These are phyloP conservation scores for Magnolia kwangsiensis DNA, from an alignment of 164 flowering plant species.

Conservation along the genomic window DNA sequence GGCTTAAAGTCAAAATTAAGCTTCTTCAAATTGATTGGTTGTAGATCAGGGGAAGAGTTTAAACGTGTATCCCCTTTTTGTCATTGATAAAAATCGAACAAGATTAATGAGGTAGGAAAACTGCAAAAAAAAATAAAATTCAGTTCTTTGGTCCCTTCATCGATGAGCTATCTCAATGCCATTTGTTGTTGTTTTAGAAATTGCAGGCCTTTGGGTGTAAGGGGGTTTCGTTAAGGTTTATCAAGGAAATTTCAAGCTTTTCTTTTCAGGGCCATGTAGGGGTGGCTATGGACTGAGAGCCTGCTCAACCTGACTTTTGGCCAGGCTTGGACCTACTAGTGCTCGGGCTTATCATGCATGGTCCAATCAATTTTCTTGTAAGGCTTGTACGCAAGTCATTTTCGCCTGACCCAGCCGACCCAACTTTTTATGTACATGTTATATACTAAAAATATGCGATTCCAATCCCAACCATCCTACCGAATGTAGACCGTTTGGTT, in stretches of 20 bases:
- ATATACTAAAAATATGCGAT: too few relatives aligned
- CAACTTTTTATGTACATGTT: too few relatives aligned
- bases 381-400: too few relatives aligned
- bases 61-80: neutral
- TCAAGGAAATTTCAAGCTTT: neutral
- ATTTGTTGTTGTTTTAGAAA: neutral
- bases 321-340: too few relatives aligned
- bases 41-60: neutral
- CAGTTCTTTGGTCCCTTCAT: neutral
- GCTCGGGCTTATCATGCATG: too few relatives aligned
- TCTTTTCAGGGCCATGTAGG: neutral
- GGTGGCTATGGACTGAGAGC: neutral
- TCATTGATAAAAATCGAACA: neutral
- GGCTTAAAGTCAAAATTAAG: too few relatives aligned
- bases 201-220: neutral
- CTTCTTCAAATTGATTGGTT: too few relatives aligned
- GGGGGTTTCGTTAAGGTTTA: neutral
- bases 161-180: neutral
- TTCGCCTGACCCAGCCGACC: too few relatives aligned
- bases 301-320: neutral
- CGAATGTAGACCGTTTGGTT: too few relatives aligned
- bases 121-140: neutral
- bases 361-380: too few relatives aligned
- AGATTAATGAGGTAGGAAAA: neutral
- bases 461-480: too few relatives aligned